These are phyloP conservation scores for Cairneyella variabilis DNA, from an alignment of 495 filamentous ascomycete genomes.

Conservation along the genomic window DNA sequence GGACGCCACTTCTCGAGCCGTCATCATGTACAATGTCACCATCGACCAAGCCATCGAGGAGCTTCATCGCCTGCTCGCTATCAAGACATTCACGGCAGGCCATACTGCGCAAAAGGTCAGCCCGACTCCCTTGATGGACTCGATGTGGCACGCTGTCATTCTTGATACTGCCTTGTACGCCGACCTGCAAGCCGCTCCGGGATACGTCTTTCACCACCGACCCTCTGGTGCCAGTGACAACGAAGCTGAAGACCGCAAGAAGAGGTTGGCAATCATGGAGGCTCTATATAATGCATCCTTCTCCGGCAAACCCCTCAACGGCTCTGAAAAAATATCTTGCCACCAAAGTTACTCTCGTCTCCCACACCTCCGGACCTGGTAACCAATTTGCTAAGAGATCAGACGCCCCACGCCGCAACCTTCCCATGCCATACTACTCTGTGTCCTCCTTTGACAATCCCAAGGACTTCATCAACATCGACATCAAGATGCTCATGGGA, in stretches of 20 bases:
- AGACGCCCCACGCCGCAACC: too few relatives aligned
- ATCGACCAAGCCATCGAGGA: not conserved
- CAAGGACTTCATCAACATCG: too few relatives aligned
- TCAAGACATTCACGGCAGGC: not conserved
- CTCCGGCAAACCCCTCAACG: too few relatives aligned
- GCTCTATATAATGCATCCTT: not conserved
- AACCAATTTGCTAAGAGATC: too few relatives aligned
- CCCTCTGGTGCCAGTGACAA: constrained; percentile 1
- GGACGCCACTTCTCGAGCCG: not conserved
- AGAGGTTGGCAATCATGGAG: not conserved
- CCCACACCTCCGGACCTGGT: too few relatives aligned
- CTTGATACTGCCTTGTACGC: constrained; percentile 9
- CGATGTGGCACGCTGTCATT: constrained; percentile 7
- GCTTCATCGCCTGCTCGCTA: not conserved
- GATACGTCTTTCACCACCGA: constrained; percentile 2
- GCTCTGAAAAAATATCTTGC: too few relatives aligned
- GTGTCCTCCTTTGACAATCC: too few relatives aligned
- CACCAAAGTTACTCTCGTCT: too few relatives aligned
- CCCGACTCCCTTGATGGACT: constrained; percentile 4
- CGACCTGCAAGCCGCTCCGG: not conserved
- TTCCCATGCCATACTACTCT: too few relatives aligned
- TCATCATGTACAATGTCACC: not conserved
- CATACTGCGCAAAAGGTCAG: constrained; percentile 1
- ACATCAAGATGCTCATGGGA: too few relatives aligned
- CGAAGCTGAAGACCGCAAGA: not conserved